Evolutionary conservation across 2,329 filamentous ascomycete species (phyloP).

Genomic region (Pseudocercospora macadamiae): DNA sequence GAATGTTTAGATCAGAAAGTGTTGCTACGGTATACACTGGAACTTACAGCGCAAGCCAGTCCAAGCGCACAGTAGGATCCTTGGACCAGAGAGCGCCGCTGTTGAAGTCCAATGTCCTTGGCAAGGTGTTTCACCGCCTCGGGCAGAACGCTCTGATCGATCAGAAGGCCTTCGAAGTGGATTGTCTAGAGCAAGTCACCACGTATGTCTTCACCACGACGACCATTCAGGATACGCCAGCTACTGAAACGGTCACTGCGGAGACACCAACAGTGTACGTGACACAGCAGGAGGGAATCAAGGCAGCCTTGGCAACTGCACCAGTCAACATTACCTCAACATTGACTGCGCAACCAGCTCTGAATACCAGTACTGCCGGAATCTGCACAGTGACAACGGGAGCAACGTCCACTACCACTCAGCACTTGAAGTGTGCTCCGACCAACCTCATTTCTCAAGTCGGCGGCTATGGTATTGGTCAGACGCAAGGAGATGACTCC

Average conservation of each 20-base stretch:
- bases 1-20: constrained; percentile 16
- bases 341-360: constrained; percentile 8
- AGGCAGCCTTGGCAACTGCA: constrained; percentile 15
- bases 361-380: constrained; percentile 10
- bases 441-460: constrained; percentile 31
- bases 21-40: constrained; percentile 32
- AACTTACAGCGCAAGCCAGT: constrained; percentile 25
- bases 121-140: constrained; percentile 21
- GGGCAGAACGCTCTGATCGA: constrained; percentile 22
- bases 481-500: constrained; percentile 25
- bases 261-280: constrained; percentile 23
- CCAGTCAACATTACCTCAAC: constrained; percentile 28
- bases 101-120: constrained; percentile 11
- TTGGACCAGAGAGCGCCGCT: constrained; percentile 14
- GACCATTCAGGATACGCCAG: constrained; percentile 17
- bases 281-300: constrained; percentile 18
- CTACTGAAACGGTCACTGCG: constrained; percentile 30
- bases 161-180: constrained; percentile 28
- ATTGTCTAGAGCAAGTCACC: constrained; percentile 30
- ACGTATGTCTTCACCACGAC: constrained; percentile 27
- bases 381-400: constrained; percentile 28
- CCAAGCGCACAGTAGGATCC: constrained; percentile 29
- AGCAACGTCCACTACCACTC: constrained; percentile 31
- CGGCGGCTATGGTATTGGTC: constrained; percentile 30
- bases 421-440: constrained; percentile 34